Percentiles rank a stretch among this genome's conserved stretches.
Evolutionary conservation across 441 rosid species (phyloP).

Genomic region (Jatropha multifida): DNA sequence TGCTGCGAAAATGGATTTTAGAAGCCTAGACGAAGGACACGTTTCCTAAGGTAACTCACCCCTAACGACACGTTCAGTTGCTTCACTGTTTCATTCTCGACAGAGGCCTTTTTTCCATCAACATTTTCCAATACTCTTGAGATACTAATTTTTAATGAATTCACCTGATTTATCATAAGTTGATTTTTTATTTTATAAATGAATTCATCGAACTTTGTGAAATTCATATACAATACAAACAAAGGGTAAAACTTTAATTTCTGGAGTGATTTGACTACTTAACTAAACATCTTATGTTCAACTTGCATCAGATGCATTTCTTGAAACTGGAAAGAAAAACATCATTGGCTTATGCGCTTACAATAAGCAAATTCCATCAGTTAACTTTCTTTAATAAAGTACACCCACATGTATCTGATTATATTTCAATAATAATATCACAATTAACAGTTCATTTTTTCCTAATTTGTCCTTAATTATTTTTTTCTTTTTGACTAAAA

Average conservation of each 20-base stretch:
- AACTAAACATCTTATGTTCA: not conserved
- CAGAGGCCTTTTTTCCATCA: not conserved
- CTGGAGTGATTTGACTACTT: not conserved
- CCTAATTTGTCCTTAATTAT: too few species aligned
- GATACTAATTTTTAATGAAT: too few species aligned
- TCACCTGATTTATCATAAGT: too few species aligned
- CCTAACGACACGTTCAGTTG: not conserved
- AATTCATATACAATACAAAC: too few species aligned
- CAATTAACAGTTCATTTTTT: too few species aligned
- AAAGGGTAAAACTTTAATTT: not conserved
- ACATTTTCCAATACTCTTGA: too few species aligned
- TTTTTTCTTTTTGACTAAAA: not conserved
- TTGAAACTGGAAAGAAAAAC: not conserved
- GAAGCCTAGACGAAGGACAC: not conserved
- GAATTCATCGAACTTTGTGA: too few species aligned
- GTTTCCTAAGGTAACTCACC: not conserved
- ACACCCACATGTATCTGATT: not conserved
- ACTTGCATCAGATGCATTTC: not conserved
- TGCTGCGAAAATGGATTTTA: not conserved
- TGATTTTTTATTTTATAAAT: too few species aligned
- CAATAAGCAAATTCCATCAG: not conserved
- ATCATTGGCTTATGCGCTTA: not conserved
- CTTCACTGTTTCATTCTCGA: not conserved
- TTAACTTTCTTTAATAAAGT: not conserved
- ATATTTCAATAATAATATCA: too few species aligned